phyloP scores from a whole-genome alignment of 78 protist species.

The slime mould (Dictyostelium discoideum) region DNA sequence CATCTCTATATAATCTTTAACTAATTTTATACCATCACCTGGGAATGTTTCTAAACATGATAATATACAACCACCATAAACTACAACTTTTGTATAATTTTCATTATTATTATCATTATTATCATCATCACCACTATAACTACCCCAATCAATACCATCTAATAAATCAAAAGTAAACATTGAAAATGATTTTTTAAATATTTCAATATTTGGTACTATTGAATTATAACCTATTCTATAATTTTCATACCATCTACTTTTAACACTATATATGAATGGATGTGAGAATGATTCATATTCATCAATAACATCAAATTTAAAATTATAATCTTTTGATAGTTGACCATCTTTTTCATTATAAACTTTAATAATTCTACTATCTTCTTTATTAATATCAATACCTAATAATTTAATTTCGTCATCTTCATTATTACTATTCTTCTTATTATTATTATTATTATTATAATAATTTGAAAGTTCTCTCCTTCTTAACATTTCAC shows the following conservation, averaged over 20 bases:
- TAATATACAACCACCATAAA: conserved; percentile 11
- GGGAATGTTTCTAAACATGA: conserved; percentile 5
- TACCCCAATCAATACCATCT: background rate
- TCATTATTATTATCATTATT: background rate
- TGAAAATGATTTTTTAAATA: background rate
- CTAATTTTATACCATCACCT: background rate
- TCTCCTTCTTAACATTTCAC: background rate
- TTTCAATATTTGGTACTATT: background rate
- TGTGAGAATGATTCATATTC: background rate
- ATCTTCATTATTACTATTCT: background rate
- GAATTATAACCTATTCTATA: background rate
- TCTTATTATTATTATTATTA: background rate
- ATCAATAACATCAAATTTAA: background rate
- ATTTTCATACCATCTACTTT: conserved; percentile 7
- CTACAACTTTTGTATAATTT: background rate
- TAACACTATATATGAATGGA: conserved; percentile 9
- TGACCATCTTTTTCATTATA: background rate
- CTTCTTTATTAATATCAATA: background rate
- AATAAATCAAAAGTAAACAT: background rate
- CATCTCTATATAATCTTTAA: background rate
- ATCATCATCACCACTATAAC: background rate
- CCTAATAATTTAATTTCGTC: background rate
- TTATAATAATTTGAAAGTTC: background rate
- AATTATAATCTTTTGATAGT: background rate
- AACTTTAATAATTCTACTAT: background rate